Evolutionary conservation across 2,329 filamentous ascomycete species (phyloP), one percentile per base, ranked within the genome.

Genomic region (Hypoxylon sp.): DNA sequence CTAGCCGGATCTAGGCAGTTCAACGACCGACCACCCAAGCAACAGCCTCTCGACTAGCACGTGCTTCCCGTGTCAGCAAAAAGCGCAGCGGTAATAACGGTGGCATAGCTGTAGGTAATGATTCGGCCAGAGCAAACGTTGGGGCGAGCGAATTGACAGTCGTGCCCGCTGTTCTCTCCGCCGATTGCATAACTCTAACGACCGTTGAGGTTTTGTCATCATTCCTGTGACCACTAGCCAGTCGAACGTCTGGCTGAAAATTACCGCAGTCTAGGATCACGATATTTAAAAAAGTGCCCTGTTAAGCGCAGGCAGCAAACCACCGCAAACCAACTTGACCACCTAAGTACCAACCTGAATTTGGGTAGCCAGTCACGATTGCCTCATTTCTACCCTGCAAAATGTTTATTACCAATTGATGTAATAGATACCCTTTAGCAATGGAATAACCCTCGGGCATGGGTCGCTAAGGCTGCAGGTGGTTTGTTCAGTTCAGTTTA

Each of bases 1-100:
- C 53, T 68, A 64, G 65, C 59, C 68, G 52, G 66, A 69, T 69
- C 61, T 54, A 67, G 67, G 58, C 61, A 65, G 44, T 59, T 54
- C 53, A 64, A 53, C 50, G 52, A 50, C 59, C 46, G 58, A 54
- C 55, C 49, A 61, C 57, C 61, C 57, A 50, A 62, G 45, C 50
- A 66, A 32, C 44, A 20, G 59, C 38, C 46, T 56, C 48, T 61
- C 59, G 51, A 55, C 44, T 53, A 62, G 58, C 67, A 66, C 61
- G 61, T 64, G 64, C 54, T 62, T 59, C 51, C 51, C 22, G 42
- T 70, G 50, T 62, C 54, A 57, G 54, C 52, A 48, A 36, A n/a
- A 18, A 60, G 36, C 40, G 48, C 54, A 60, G 51, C 64, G 50
- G 42, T 46, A 61, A 60, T 55, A 30, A 1, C 48, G 52, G 33